Evolutionary conservation across 768 basidiomycete species (phyloP), one percentile per base, ranked within the genome.

Genomic region (Tricholomella constricta): DNA sequence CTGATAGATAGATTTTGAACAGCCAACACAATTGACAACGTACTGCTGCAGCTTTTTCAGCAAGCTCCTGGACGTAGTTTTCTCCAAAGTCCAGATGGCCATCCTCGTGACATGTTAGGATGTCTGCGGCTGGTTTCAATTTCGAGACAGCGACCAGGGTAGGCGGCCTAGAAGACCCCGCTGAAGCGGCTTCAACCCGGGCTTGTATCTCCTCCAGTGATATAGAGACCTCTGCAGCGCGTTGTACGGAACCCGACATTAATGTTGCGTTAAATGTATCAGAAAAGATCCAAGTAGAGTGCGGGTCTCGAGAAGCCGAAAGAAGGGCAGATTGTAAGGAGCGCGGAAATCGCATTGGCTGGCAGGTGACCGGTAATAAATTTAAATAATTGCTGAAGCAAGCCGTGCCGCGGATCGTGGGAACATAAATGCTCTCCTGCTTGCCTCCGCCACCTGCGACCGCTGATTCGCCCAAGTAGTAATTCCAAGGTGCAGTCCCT

Each of bases 81-180:
- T 99, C 97, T 6, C 97, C 97, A 65, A 98, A 99, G 68, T 96
- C 92, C 2, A 86, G 75, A 57, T 97, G 91, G 0, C 89, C 92
- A 12, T 78, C 76, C 45, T 89, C 79, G 65, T 90, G 91, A 59
- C 93, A 90, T 9, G 88, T 88, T 23, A 85, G 75, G 54, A 98
- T 85, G 69, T 98, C 96, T 8, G 85, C 82, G 3, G 88, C 81
- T 4, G 96, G 91, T 67, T 98, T 98, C 65, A 87, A 82, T 71
- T 98, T 98, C 10, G 94, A 96, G 5, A 98, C 94, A 3, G 95
- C 92, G 15, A 98, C 87, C 11, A 98, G 67, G 9, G 67, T 74
- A 17, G 77, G 67, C 8, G 56, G 7, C n/a, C n/a, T n/a, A n/a
- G 60, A 47, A 14, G 56, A 29, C 7, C 51, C 36, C 11, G 65